Conservation (phyloP, 2,329 filamentous ascomycete genomes). For the Cladosporium phlei region DNA sequence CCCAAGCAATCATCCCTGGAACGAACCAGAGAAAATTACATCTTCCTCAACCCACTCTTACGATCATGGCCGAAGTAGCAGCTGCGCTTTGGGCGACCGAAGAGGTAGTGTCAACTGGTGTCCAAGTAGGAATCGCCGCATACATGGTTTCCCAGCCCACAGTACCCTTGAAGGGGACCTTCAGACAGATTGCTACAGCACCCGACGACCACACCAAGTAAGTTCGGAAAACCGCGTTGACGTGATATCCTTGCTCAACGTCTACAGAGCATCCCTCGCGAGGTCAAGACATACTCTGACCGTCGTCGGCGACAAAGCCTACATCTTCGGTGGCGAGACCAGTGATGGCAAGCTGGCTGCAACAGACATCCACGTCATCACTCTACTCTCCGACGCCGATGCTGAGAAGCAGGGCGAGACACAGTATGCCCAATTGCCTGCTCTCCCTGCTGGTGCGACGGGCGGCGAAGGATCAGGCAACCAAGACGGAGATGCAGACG, state of each 20-base stretch:
- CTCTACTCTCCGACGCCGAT: conserved; percentile 24
- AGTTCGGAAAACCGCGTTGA: conserved; percentile 2
- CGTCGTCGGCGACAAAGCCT: conserved; percentile 39
- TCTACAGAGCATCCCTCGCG: conserved; percentile 24
- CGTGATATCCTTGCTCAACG: neutral
- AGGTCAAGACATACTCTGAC: conserved; percentile 38
- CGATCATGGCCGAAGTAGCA: conserved; percentile 39
- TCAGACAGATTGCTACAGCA: conserved; percentile 37
- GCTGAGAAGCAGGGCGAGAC: conserved; percentile 28
- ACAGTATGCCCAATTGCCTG: conserved; percentile 41
- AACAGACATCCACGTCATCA: conserved; percentile 41
- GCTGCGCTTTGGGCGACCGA: conserved; percentile 37
- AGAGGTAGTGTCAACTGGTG: conserved; percentile 37
- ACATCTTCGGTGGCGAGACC: conserved; percentile 42
- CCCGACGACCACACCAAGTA: conserved; percentile 31
- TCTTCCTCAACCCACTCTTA: too few species aligned
- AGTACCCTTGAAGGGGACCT: conserved; percentile 40
- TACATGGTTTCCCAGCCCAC: conserved; percentile 41
- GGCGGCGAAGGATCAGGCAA: conserved; percentile 6
- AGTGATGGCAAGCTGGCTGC: conserved; percentile 34
- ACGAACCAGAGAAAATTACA: neutral
- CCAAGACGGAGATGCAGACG: neutral
- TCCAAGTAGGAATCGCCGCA: conserved; percentile 37
- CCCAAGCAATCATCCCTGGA: neutral
- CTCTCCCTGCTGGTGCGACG: conserved; percentile 26